Evolutionary conservation across 2,329 filamentous ascomycete genomes (phyloP).

Genomic region (Colletotrichum theobromicola): DNA sequence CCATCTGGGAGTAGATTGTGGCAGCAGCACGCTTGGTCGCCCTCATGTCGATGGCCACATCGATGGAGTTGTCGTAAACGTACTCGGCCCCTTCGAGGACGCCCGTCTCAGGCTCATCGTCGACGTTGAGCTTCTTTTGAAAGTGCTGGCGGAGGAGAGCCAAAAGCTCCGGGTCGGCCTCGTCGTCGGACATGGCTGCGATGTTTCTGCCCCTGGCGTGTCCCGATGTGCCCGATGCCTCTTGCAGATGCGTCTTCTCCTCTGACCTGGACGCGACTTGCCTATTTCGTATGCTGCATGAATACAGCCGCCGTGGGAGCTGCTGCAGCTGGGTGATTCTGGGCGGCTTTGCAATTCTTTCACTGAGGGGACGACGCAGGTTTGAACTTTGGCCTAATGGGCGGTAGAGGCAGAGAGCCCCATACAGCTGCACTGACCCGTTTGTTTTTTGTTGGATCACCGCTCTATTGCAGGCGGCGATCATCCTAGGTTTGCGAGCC

Average conservation of each 20-base stretch:
- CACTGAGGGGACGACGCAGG: conserved; percentile 8
- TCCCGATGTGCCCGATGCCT: background rate
- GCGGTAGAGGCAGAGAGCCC: background rate
- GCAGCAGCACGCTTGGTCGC: conserved; percentile 83
- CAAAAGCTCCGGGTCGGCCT: conserved; percentile 86
- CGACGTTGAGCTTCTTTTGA: conserved; percentile 59
- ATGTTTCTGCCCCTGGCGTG: background rate
- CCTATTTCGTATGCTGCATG: background rate
- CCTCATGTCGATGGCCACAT: conserved; percentile 86
- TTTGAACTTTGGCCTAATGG: conserved; percentile 8
- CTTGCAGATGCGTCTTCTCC: background rate
- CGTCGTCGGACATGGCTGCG: conserved; percentile 82
- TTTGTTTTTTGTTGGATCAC: conserved; percentile 16
- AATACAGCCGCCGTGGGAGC: background rate
- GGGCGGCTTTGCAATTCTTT: conserved; percentile 9
- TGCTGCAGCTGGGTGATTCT: conserved; percentile 13
- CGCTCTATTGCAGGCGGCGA: conserved; percentile 1
- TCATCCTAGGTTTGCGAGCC: background rate
- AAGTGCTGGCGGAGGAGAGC: conserved; percentile 85
- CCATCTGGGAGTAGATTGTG: conserved; percentile 81
- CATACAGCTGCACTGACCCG: conserved; percentile 19
- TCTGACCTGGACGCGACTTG: background rate
- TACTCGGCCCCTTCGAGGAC: conserved; percentile 84
- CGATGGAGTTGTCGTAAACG: conserved; percentile 90
- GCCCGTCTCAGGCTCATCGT: conserved; percentile 74